phyloP scores from a whole-genome alignment of 2,329 filamentous ascomycete species.

The Scytalidium sp. region DNA sequence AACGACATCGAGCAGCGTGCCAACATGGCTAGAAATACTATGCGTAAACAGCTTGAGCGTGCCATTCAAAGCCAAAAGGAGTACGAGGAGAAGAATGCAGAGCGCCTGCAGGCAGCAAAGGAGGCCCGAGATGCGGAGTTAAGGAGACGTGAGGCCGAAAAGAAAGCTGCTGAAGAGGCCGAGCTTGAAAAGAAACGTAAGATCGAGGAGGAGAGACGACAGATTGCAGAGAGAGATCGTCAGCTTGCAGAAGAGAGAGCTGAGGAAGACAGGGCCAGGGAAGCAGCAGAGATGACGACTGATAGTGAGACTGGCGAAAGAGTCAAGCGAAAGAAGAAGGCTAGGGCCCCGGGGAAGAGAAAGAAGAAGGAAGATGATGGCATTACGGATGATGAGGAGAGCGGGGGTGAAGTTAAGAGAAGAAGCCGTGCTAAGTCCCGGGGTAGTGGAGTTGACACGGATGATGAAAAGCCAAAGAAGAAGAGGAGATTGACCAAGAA shows the following conservation, averaged over 20 bases:
- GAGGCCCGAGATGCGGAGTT: conserved; percentile 79
- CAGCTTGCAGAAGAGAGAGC: conserved; percentile 67
- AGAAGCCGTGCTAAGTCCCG: conserved; percentile 18
- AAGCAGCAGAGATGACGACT: conserved; percentile 76
- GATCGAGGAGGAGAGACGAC: conserved; percentile 81
- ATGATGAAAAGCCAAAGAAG: conserved; percentile 33
- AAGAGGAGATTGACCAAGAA: conserved; percentile 30
- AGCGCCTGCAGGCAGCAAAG: conserved; percentile 78
- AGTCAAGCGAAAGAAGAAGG: conserved; percentile 73
- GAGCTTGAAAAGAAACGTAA: conserved; percentile 74
- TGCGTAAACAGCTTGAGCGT: conserved; percentile 86
- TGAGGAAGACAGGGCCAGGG: conserved; percentile 65
- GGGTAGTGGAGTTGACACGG: conserved; percentile 23
- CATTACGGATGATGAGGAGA: conserved; percentile 28
- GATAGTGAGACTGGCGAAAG: conserved; percentile 81
- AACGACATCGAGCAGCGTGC: conserved; percentile 91
- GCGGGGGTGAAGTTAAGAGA: conserved; percentile 21
- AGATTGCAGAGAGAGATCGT: conserved; percentile 74
- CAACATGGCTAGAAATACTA: conserved; percentile 95
- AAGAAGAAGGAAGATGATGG: conserved; percentile 35
- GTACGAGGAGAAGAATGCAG: conserved; percentile 90
- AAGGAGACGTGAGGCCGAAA: conserved; percentile 72
- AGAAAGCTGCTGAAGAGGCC: conserved; percentile 62
- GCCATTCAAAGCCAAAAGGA: conserved; percentile 81
- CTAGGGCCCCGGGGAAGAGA: conserved; percentile 35